Conservation (phyloP, 805 yeast species). For the Yarrowia keelungensis region DNA sequence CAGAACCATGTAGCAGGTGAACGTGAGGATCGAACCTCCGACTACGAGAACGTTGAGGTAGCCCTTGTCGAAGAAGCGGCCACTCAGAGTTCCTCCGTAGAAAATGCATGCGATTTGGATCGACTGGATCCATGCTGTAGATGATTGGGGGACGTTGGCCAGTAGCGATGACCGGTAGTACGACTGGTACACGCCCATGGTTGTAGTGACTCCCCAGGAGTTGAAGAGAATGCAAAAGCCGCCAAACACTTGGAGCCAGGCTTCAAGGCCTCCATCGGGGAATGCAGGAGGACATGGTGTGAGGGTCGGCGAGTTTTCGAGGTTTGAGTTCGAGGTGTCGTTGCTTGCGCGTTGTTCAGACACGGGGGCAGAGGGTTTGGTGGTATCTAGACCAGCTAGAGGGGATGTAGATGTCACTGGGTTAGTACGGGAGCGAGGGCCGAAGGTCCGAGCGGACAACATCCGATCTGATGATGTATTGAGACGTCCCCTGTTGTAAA, state of each 20-base stretch:
- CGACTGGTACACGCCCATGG: conserved; percentile 62
- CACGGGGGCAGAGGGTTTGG: neutral
- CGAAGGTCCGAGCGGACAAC: conserved; percentile 1
- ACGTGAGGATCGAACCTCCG: conserved; percentile 45
- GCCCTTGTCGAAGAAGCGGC: conserved; percentile 48
- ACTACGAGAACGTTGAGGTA: conserved; percentile 45
- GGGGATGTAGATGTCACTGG: neutral
- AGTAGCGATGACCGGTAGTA: conserved; percentile 54
- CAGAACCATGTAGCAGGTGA: conserved; percentile 48
- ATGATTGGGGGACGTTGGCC: conserved; percentile 54
- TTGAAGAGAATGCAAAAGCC: conserved; percentile 55
- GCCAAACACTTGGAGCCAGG: conserved; percentile 60
- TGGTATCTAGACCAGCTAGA: neutral
- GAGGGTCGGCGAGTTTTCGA: neutral
- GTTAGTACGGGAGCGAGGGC: conserved; percentile 1
- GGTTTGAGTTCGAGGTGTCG: neutral
- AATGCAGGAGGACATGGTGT: conserved; percentile 14
- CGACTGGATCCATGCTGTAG: conserved; percentile 55
- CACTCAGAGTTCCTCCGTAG: conserved; percentile 46
- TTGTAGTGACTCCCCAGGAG: conserved; percentile 66
- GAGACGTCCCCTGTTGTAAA: too few relatives aligned
- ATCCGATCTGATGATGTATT: too few relatives aligned
- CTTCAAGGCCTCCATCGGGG: conserved; percentile 55
- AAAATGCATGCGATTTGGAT: conserved; percentile 44
- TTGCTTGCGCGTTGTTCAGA: neutral